Percentiles rank a stretch among this genome's conserved stretches.
phyloP scores from a whole-genome alignment of 2,329 filamentous ascomycete genomes.

The Mollisia scopiformis region DNA sequence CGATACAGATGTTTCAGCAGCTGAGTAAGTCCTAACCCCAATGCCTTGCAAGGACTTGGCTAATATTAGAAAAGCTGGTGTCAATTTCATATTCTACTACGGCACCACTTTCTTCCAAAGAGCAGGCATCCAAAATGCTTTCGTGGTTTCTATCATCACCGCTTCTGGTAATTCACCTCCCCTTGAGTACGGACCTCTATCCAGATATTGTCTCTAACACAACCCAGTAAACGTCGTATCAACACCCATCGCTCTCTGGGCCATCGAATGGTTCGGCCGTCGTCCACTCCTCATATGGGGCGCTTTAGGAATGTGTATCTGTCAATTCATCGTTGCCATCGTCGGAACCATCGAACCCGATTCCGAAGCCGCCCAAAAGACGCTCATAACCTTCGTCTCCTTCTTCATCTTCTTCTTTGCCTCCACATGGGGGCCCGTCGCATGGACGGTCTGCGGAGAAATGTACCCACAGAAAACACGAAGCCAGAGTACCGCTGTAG shows the following conservation, averaged over 20 bases:
- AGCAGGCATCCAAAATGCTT: slow-evolving; percentile 71
- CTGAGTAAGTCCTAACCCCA: slow-evolving; percentile 41
- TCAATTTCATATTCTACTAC: slow-evolving; percentile 92
- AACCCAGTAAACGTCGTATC: slow-evolving; percentile 74
- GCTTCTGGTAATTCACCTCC: slow-evolving; percentile 42
- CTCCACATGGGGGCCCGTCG: slow-evolving; percentile 71
- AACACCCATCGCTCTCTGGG: slow-evolving; percentile 79
- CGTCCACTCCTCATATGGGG: slow-evolving; percentile 78
- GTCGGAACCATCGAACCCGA: slow-evolving; percentile 55
- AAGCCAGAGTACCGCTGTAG: slow-evolving; percentile 79
- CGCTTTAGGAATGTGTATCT: slow-evolving; percentile 79
- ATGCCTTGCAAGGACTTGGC: background rate
- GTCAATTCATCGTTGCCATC: slow-evolving; percentile 85
- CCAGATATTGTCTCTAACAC: too few species aligned
- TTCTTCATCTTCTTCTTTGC: slow-evolving; percentile 87
- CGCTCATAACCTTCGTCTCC: slow-evolving; percentile 63
- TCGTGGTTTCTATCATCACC: slow-evolving; percentile 88
- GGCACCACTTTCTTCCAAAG: slow-evolving; percentile 89
- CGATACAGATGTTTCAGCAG: slow-evolving; percentile 83
- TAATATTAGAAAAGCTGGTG: slow-evolving; percentile 62
- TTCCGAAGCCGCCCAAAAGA: slow-evolving; percentile 44
- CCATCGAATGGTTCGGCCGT: slow-evolving; percentile 80
- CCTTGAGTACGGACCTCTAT: too few species aligned
- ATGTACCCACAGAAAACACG: slow-evolving; percentile 82
- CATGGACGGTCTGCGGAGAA: slow-evolving; percentile 83